Evolutionary conservation across 164 flowering plant genomes (phyloP), one percentile per base, ranked within the genome.

Genomic region (Stephania cephalantha): DNA sequence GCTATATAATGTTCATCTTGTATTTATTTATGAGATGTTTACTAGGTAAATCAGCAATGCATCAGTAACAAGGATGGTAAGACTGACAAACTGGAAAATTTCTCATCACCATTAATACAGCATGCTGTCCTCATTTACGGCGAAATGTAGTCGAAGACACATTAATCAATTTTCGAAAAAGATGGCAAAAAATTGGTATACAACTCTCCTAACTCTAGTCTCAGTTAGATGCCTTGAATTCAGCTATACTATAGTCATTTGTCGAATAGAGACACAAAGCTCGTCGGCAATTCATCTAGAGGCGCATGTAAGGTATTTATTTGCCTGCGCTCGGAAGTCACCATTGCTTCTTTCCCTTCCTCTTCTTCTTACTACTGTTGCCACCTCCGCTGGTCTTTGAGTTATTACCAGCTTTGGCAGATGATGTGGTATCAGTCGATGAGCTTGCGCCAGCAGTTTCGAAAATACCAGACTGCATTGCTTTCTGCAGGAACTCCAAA

Each of bases 261-360:
- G 55, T 50, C 4, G 55, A 50, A 50, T 15, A 15, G 55, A 50
- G 12, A 50, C 55, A 10, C 55, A 12, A 58, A 58, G 20, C 6
- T 58, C 18, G 2, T 58, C 20, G 6, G 3, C 64, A 18, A 58
- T 58, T 2, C 7, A 15, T 15, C n/a, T 15, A n/a, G 64, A 6
- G 64, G 20, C 64, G 18, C 20, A 5, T 0, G 55, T 9, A 50
- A 50, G 15, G 12, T 50, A 35, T 35, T 4, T 4, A 58, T 1
- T 3, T 5, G 6, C 20, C n/a, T 15, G 20, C 42, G 42, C 18
- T 58, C 5, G 64, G 20, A 58, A 58, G 77, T 88, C 82, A 91
- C 91, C 95, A 86, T 69, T 83, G 90, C 82, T 90, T 95, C 91
- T 89, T 92, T n/a, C 97, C 97, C 80, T 88, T 92, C 74, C 86